Evolutionary conservation across 2,329 filamentous ascomycete genomes (phyloP), one percentile per base, ranked within the genome.

Genomic region (Zasmidium citrigriseum): DNA sequence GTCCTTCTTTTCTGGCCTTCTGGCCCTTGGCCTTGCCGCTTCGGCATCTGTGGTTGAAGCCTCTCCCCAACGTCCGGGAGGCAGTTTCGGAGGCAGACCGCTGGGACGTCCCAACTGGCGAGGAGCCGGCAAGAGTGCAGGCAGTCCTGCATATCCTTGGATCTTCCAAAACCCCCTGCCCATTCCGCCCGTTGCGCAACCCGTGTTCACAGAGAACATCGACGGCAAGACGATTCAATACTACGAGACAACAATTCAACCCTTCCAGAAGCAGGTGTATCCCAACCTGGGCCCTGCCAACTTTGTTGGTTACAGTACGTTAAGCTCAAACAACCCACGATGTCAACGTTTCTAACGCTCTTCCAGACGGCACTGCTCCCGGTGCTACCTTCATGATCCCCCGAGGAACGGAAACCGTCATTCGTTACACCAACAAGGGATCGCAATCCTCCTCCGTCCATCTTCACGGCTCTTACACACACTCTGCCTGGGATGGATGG

Each of bases 371-470:
- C 14, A 77, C 80, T 7, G 74, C 76, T 3, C 82, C 83, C 5
- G 83, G 83, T 0, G 82, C 82, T 5, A 84, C 79, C 1, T 80
- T 84, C 61, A 68, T 77, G 34, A 76, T 84, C 59, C 73, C 75
- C 4, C 71, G 73, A 55, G 82, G 81, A 0, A 75, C 76, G 18
- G 81, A 86, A 71, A 78, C 77, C 2, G 77, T 86, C 2, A 79
- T 85, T 7, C 76, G 83, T 27, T 80, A 83, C 62, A 75, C 80
- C 62, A 86, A 86, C 70, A 77, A 79, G 22, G 77, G 76, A 10
- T 68, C 72, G 20, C 67, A 70, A 2, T 74, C 77, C 16, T 78
- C 76, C 41, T 77, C 79, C 1, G 77, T 83, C 14, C 83, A 85
- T 70, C 74, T 85, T 18, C 83, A 85, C 63, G 83, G 83, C 0